These are phyloP conservation scores for Orobanche coerulescens DNA, from an alignment of 257 asterid species.

Conservation along the genomic window DNA sequence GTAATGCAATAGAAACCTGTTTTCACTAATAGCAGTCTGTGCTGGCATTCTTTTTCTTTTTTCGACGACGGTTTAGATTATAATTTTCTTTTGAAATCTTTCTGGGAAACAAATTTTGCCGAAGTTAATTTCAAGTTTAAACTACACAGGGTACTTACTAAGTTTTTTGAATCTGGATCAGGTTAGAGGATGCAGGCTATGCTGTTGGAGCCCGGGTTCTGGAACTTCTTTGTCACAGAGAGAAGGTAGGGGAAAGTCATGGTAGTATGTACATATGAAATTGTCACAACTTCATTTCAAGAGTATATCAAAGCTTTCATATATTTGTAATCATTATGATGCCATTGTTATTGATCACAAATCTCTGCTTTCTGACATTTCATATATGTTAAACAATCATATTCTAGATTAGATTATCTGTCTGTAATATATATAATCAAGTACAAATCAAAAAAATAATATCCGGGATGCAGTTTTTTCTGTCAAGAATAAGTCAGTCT, in stretches of 20 bases:
- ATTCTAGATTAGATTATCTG: background rate
- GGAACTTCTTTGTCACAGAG: slow-evolving; percentile 76
- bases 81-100: background rate
- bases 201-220: slow-evolving; percentile 68
- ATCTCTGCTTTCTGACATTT: background rate
- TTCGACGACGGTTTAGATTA: background rate
- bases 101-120: background rate
- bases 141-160: background rate
- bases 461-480: background rate
- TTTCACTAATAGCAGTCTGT: background rate
- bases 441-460: background rate
- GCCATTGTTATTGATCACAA: background rate
- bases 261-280: background rate
- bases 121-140: background rate
- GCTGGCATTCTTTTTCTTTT: background rate
- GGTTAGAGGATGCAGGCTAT: slow-evolving; percentile 79
- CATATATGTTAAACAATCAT: background rate
- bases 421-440: background rate
- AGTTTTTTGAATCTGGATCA: slow-evolving; percentile 22
- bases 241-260: slow-evolving; percentile 40
- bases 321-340: background rate
- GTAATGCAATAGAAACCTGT: background rate
- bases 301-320: background rate
- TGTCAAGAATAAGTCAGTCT: slow-evolving; percentile 10
- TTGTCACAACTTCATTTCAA: background rate